These are phyloP conservation scores for Escovopsis sp. DNA, from an alignment of 2,329 filamentous ascomycete species.

Conservation along the genomic window DNA sequence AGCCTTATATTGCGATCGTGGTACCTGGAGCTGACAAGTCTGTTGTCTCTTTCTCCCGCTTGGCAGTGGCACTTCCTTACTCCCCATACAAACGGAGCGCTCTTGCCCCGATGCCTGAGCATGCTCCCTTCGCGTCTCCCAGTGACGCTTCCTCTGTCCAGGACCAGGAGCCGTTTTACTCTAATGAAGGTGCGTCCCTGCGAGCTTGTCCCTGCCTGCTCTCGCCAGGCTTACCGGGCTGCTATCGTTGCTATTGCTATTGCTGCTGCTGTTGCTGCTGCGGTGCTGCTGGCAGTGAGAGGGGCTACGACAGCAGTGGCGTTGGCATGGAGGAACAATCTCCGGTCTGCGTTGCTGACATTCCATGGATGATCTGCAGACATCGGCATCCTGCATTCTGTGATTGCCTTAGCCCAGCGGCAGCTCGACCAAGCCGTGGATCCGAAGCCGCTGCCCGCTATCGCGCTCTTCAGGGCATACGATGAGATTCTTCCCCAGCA, in stretches of 20 bases:
- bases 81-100: constrained; percentile 8
- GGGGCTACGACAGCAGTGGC: too few relatives aligned
- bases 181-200: constrained; percentile 37
- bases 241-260: too few relatives aligned
- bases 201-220: not conserved
- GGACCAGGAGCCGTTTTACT: constrained; percentile 31
- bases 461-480: constrained; percentile 69
- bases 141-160: constrained; percentile 12
- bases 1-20: too few relatives aligned
- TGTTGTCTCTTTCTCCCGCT: too few relatives aligned
- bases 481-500: constrained; percentile 57
- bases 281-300: too few relatives aligned
- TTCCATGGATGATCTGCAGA: too few relatives aligned
- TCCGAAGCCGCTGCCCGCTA: constrained; percentile 51
- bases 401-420: constrained; percentile 56
- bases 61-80: constrained; percentile 16
- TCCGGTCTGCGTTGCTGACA: too few relatives aligned
- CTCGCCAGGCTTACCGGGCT: not conserved
- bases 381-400: constrained; percentile 61
- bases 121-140: constrained; percentile 13
- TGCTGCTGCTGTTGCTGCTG: too few relatives aligned
- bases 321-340: too few relatives aligned
- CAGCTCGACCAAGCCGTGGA: constrained; percentile 42
- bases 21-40: not conserved
- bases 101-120: constrained; percentile 12